A percentile compares a stretch with the other conserved stretches of the same genome.
Conservation (phyloP, 2,329 filamentous ascomycete genomes). For the Achaetomium macrosporum region DNA sequence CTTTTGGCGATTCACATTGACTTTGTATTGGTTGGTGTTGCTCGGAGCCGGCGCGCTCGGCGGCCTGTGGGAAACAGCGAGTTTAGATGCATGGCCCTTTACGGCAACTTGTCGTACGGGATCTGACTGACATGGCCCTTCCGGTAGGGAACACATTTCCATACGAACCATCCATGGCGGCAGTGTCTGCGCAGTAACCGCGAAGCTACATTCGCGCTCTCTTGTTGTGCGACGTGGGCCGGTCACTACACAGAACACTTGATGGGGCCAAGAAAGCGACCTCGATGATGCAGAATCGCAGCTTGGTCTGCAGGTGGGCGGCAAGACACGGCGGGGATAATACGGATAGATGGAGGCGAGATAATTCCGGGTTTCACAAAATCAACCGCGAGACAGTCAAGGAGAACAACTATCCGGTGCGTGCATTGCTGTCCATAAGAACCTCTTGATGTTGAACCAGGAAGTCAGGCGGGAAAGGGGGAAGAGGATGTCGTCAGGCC, state of each 20-base stretch:
- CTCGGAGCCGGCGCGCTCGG: constrained; percentile 20
- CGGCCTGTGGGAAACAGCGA: constrained; percentile 19
- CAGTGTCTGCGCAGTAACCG: constrained; percentile 4
- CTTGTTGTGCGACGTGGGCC: not conserved
- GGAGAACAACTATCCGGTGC: not conserved
- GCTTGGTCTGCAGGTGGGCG: constrained; percentile 6
- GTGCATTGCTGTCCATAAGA: no score
- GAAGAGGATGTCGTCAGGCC: not conserved
- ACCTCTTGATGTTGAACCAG: not conserved
- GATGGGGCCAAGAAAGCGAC: not conserved
- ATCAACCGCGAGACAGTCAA: not conserved
- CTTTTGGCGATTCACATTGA: constrained; percentile 82
- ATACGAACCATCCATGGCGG: constrained; percentile 29
- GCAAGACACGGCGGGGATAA: constrained; percentile 8
- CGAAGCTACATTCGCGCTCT: constrained; percentile 2
- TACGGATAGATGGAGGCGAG: not conserved
- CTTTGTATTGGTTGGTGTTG: constrained; percentile 53
- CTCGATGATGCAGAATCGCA: constrained; percentile 4
- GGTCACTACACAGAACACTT: not conserved
- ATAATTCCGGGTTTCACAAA: not conserved
- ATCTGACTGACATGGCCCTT: constrained; percentile 24
- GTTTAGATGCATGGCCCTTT: constrained; percentile 1
- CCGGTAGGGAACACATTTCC: constrained; percentile 27
- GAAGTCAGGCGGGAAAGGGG: not conserved
- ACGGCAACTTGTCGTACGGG: not conserved